A percentile compares a stretch with the other conserved stretches of the same genome.
These are phyloP conservation scores for Xylariaceae sp. DNA, from an alignment of 2,329 filamentous ascomycete genomes.

Conservation along the genomic window DNA sequence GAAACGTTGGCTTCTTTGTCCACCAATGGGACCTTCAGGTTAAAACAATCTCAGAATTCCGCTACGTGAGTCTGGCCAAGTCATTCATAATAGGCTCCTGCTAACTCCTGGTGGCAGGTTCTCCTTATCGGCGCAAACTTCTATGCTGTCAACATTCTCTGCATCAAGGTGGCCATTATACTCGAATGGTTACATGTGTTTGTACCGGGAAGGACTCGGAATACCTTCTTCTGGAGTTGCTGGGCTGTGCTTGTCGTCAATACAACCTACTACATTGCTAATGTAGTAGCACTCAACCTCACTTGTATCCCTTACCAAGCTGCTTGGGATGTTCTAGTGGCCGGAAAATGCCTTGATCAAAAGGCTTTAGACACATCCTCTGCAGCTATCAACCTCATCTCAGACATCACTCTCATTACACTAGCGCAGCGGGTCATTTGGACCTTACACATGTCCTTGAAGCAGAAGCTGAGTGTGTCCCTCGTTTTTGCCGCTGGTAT, in stretches of 20 bases:
- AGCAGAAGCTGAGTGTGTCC: constrained; percentile 29
- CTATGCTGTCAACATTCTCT: constrained; percentile 11
- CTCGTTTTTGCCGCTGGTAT: constrained; percentile 30
- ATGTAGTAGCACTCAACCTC: constrained; percentile 12
- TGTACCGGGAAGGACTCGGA: constrained; percentile 14
- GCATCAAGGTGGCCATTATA: constrained; percentile 18
- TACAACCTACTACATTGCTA: constrained; percentile 12
- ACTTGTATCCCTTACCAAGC: constrained; percentile 14
- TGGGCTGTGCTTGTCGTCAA: constrained; percentile 6
- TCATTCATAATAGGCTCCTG: background rate
- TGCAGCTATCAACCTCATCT: constrained; percentile 15
- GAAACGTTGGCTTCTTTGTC: constrained; percentile 17
- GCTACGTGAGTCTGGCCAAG: constrained; percentile 8
- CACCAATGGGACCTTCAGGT: constrained; percentile 18
- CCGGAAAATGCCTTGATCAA: constrained; percentile 16
- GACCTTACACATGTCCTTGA: constrained; percentile 26
- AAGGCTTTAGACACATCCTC: constrained; percentile 15
- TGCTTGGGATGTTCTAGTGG: constrained; percentile 18
- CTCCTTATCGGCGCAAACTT: constrained; percentile 15
- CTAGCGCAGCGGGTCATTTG: constrained; percentile 14
- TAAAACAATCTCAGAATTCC: constrained; percentile 12
- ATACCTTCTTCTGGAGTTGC: constrained; percentile 19
- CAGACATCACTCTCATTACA: constrained; percentile 10
- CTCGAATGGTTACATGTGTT: constrained; percentile 19
- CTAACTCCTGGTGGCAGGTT: constrained; percentile 11